A percentile compares a stretch with the other conserved stretches of the same genome.
These are phyloP conservation scores for Mesembryanthemum crystallinum DNA, from an alignment of 148 eudicot species.

Conservation along the genomic window DNA sequence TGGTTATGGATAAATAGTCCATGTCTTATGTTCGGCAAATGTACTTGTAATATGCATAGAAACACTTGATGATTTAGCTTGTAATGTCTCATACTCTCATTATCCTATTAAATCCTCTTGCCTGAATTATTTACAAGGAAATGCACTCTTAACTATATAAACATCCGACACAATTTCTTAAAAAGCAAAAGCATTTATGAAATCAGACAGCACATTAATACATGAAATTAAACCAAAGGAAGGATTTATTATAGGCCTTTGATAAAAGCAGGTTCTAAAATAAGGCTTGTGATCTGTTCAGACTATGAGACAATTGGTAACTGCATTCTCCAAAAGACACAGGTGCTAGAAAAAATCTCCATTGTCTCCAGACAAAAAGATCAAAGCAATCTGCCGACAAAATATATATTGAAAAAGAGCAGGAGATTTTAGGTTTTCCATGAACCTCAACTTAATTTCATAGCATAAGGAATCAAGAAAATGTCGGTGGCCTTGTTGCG, in stretches of 20 bases:
- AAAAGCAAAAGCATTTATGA: background rate
- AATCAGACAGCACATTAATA: background rate
- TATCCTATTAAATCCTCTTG: no score
- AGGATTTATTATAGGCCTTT: no score
- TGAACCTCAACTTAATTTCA: background rate
- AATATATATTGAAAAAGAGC: background rate
- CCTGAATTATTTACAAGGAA: no score
- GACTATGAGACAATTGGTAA: background rate
- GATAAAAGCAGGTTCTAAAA: background rate
- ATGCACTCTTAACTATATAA: background rate
- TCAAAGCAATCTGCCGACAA: background rate
- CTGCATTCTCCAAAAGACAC: background rate
- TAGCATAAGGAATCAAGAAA: background rate
- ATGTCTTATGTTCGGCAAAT: no score
- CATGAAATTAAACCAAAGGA: no score
- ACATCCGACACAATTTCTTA: background rate
- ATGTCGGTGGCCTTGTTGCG: background rate
- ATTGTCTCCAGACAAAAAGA: background rate
- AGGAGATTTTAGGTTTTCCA: no score
- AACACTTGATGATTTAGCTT: no score
- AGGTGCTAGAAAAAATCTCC: background rate
- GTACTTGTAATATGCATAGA: no score
- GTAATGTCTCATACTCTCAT: no score
- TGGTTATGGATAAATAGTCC: no score
- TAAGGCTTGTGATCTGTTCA: background rate